phyloP scores from a whole-genome alignment of 1,284 basidiomycete species.

The Sanghuangporus baumii region DNA sequence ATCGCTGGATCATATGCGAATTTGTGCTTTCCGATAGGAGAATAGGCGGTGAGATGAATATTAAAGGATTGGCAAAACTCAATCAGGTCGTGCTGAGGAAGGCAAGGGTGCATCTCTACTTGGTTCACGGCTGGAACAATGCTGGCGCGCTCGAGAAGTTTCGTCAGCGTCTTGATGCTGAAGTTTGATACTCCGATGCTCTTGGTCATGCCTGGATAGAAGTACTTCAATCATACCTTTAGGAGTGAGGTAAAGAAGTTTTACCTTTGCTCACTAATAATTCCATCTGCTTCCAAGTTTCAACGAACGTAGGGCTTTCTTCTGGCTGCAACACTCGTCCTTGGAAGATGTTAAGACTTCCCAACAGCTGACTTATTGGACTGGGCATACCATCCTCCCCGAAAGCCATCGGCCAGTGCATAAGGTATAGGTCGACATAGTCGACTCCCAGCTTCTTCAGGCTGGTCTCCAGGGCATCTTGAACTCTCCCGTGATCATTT shows the following conservation, averaged over 20 bases:
- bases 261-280: conserved; percentile 60
- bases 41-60: conserved; percentile 70
- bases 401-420: conserved; percentile 3
- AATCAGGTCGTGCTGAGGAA: conserved; percentile 58
- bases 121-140: conserved; percentile 80
- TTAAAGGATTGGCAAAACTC: conserved; percentile 54
- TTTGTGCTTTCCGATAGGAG: conserved; percentile 50
- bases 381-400: neutral
- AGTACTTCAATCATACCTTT: neutral
- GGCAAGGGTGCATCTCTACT: conserved; percentile 73
- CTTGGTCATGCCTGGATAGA: conserved; percentile 17
- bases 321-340: conserved; percentile 39
- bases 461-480: conserved; percentile 65
- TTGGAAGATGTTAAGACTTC: conserved; percentile 47
- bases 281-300: conserved; percentile 81
- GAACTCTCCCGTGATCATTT: conserved; percentile 52
- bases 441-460: conserved; percentile 63
- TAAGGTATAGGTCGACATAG: conserved; percentile 63
- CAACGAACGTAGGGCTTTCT: conserved; percentile 54
- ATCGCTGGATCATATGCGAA: conserved; percentile 26
- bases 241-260: conserved; percentile 28
- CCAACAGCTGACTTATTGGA: neutral
- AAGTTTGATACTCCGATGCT: conserved; percentile 64
- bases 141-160: conserved; percentile 52
- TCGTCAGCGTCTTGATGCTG: conserved; percentile 53